phyloP scores from a whole-genome alignment of 495 filamentous ascomycete genomes.

The Astrothelium macrocarpum region DNA sequence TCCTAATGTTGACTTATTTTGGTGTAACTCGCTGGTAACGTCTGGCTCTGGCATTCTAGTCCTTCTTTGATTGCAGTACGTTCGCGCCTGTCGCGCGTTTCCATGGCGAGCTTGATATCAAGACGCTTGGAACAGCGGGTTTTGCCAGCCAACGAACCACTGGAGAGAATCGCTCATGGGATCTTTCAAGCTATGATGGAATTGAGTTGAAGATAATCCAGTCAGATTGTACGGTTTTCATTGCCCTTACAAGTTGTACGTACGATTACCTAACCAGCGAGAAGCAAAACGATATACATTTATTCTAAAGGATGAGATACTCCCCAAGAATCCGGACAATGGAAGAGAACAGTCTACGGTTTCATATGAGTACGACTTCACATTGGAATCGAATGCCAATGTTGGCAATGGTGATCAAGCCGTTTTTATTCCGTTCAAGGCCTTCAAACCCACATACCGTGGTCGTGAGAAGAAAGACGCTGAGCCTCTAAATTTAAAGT shows the following conservation, averaged over 20 bases:
- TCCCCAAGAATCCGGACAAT: constrained; percentile 43
- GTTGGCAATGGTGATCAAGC: constrained; percentile 14
- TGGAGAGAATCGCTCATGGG: constrained; percentile 26
- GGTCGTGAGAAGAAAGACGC: constrained; percentile 53
- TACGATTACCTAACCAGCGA: neutral
- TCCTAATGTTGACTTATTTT: neutral
- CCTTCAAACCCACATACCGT: constrained; percentile 61
- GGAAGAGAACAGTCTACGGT: constrained; percentile 54
- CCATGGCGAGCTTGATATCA: constrained; percentile 59
- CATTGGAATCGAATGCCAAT: constrained; percentile 10
- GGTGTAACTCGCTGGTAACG: neutral
- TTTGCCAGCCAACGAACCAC: constrained; percentile 68
- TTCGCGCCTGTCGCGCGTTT: constrained; percentile 40
- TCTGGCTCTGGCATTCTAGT: constrained; percentile 30
- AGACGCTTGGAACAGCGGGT: constrained; percentile 68
- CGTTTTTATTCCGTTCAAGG: constrained; percentile 49
- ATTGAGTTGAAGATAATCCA: constrained; percentile 25
- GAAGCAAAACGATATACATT: constrained; percentile 56
- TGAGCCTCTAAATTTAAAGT: constrained; percentile 42
- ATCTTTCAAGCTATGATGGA: constrained; percentile 31
- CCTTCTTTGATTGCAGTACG: constrained; percentile 36
- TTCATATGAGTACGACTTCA: constrained; percentile 49
- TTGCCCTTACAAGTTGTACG: neutral
- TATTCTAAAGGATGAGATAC: constrained; percentile 58
- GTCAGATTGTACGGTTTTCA: constrained; percentile 28